phyloP scores from a whole-genome alignment of 2,329 filamentous ascomycete genomes.

The Plenodomus biglobosus region DNA sequence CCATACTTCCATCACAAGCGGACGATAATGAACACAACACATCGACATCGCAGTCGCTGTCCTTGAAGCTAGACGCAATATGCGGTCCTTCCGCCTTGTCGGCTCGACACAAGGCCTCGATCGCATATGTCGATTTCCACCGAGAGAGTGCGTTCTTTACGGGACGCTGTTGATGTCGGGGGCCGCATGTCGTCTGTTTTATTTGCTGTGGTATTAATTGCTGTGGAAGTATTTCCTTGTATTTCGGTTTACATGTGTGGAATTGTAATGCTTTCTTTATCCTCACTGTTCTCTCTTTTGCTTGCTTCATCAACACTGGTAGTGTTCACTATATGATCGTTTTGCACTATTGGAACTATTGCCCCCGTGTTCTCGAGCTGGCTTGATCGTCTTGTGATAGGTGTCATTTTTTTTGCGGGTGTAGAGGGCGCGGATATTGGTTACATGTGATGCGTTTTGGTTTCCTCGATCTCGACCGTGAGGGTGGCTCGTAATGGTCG shows the following conservation, averaged over 20 bases:
- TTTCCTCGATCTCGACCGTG: background rate
- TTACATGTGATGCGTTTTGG: background rate
- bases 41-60: background rate
- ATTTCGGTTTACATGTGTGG: too few relatives aligned
- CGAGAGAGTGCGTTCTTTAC: background rate
- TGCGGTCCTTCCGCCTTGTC: background rate
- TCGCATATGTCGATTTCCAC: constrained; percentile 4
- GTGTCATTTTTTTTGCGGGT: constrained; percentile 5
- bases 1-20: background rate
- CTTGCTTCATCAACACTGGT: background rate
- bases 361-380: too few relatives aligned
- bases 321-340: background rate
- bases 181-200: background rate
- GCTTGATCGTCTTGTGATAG: constrained; percentile 9
- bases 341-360: too few relatives aligned
- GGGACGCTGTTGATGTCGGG: background rate
- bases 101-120: constrained; percentile 5
- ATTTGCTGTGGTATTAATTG: background rate
- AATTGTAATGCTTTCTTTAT: background rate
- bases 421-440: constrained; percentile 5
- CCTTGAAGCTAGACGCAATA: background rate
- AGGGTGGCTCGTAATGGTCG: background rate
- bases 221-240: background rate
- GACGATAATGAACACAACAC: too few relatives aligned
- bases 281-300: background rate